A percentile compares a stretch with the other conserved stretches of the same genome.
Conservation (phyloP, 2,329 filamentous ascomycete genomes). For the Thielaviopsis euricoi region DNA sequence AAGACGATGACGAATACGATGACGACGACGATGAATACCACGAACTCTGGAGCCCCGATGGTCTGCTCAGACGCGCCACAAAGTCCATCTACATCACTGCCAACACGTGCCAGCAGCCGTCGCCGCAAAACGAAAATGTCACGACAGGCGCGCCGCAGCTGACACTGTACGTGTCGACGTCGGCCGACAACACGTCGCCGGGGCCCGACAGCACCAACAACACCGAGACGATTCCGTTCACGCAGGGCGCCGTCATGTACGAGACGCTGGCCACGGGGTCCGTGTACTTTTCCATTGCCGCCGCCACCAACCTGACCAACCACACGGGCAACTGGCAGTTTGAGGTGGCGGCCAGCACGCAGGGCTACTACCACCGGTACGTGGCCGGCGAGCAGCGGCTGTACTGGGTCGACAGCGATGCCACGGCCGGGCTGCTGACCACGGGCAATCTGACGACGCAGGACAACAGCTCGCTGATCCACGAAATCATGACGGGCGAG, state of each 20-base stretch:
- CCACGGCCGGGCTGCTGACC: constrained; percentile 58
- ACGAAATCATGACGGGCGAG: constrained; percentile 26
- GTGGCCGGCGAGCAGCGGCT: constrained; percentile 30
- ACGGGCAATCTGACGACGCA: constrained; percentile 55
- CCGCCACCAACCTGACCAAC: constrained; percentile 43
- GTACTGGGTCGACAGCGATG: constrained; percentile 73
- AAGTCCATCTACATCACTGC: constrained; percentile 58
- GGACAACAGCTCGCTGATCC: constrained; percentile 29
- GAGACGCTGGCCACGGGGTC: constrained; percentile 44
- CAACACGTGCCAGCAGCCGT: constrained; percentile 71
- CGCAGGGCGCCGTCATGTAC: constrained; percentile 53
- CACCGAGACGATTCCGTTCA: constrained; percentile 27
- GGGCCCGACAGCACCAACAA: constrained; percentile 36
- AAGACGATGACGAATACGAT: constrained; percentile 12
- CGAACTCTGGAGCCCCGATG: constrained; percentile 6
- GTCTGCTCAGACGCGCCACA: constrained; percentile 1
- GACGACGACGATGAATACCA: constrained; percentile 14
- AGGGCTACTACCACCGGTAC: constrained; percentile 57
- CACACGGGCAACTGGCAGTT: constrained; percentile 60
- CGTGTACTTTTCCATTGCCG: constrained; percentile 62
- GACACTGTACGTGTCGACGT: constrained; percentile 58
- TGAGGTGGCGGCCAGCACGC: constrained; percentile 67
- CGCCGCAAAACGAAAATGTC: constrained; percentile 14
- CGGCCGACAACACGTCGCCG: constrained; percentile 44
- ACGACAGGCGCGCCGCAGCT: constrained; percentile 48